Percentiles rank a stretch among this genome's conserved stretches.
These are phyloP conservation scores for Telfairia occidentalis DNA, from an alignment of 331 rosid genomes.

Conservation along the genomic window DNA sequence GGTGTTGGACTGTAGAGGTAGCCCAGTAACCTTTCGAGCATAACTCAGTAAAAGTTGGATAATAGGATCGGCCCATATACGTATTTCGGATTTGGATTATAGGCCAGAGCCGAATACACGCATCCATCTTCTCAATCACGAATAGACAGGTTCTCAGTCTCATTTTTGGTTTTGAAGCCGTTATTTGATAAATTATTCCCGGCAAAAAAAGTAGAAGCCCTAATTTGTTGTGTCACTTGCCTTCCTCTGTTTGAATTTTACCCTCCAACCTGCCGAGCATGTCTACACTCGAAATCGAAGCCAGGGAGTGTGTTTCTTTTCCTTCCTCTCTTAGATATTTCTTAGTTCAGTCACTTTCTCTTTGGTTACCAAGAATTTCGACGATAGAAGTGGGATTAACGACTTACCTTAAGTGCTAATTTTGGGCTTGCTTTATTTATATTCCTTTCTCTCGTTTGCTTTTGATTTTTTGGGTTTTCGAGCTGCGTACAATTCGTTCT, in stretches of 20 bases:
- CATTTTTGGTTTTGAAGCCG: not conserved
- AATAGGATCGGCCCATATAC: not conserved
- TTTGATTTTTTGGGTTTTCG: not conserved
- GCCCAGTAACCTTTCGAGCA: not conserved
- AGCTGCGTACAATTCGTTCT: not conserved
- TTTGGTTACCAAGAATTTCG: not conserved
- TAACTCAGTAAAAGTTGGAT: not conserved
- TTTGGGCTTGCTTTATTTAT: not conserved
- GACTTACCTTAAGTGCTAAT: not conserved
- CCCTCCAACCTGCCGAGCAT: constrained; percentile 19
- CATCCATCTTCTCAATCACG: not conserved
- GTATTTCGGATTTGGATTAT: not conserved
- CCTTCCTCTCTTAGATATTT: not conserved
- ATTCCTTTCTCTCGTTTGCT: not conserved
- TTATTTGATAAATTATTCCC: not conserved
- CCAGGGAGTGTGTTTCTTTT: constrained; percentile 60
- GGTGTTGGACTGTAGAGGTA: not conserved
- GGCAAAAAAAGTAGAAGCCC: constrained; percentile 8
- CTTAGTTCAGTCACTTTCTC: not conserved
- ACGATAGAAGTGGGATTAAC: not conserved
- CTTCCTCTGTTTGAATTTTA: not conserved
- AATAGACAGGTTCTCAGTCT: not conserved
- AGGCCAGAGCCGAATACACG: not conserved
- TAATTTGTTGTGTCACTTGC: not conserved
- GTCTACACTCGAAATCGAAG: constrained; percentile 97